Percentiles rank a stretch among this genome's conserved stretches.
These are phyloP conservation scores for Tilletia walkeri DNA, from an alignment of 1,284 basidiomycete genomes.

Conservation along the genomic window DNA sequence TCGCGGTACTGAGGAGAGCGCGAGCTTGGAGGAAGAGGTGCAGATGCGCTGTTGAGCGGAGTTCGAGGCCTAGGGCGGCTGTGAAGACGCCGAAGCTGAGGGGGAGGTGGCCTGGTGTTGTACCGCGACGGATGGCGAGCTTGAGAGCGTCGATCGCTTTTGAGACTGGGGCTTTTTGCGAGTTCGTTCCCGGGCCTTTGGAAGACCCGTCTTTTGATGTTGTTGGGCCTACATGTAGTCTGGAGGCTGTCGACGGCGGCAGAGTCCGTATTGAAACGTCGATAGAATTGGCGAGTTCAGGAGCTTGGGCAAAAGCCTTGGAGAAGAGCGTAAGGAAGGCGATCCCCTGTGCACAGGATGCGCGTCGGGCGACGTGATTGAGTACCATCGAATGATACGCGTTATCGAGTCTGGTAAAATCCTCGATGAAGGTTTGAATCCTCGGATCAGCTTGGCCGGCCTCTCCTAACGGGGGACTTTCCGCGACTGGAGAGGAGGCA, in stretches of 20 bases:
- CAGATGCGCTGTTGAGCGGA: conserved; percentile 77
- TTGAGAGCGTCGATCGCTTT: conserved; percentile 26
- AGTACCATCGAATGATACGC: conserved; percentile 81
- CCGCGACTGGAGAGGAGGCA: neutral
- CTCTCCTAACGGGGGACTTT: neutral
- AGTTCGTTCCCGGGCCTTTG: conserved; percentile 1
- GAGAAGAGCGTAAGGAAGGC: conserved; percentile 86
- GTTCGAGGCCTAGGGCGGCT: conserved; percentile 70
- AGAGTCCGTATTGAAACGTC: conserved; percentile 18
- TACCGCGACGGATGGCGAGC: conserved; percentile 29
- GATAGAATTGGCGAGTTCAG: conserved; percentile 35
- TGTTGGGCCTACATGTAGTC: neutral
- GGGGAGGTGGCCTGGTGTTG: conserved; percentile 73
- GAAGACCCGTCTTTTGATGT: neutral
- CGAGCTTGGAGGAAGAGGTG: conserved; percentile 91
- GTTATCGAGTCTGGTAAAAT: conserved; percentile 63
- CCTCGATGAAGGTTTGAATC: conserved; percentile 10
- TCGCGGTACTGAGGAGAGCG: conserved; percentile 80
- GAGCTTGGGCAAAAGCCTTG: conserved; percentile 65
- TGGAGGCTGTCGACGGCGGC: conserved; percentile 16
- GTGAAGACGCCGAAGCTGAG: conserved; percentile 85
- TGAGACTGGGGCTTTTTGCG: conserved; percentile 20
- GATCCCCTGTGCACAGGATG: conserved; percentile 86
- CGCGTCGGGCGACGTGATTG: conserved; percentile 82
- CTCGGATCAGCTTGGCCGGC: neutral